These are phyloP conservation scores for Marasmius sp. DNA, from an alignment of 1,284 basidiomycete genomes.

Conservation along the genomic window DNA sequence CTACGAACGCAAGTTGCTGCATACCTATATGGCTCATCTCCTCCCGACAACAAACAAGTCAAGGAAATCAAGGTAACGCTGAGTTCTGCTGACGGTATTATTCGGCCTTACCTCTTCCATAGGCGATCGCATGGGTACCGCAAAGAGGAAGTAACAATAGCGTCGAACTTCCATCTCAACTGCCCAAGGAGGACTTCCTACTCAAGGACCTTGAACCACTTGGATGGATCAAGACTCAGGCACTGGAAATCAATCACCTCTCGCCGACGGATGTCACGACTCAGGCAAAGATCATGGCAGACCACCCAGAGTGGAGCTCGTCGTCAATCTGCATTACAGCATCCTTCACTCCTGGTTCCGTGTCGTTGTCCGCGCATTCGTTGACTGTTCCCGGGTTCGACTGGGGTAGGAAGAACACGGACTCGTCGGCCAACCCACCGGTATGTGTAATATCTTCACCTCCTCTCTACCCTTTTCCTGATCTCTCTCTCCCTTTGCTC, in stretches of 20 bases:
- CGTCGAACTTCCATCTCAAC: conserved; percentile 82
- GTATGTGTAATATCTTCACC: conserved; percentile 33
- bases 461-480: conserved; percentile 11
- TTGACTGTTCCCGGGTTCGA: conserved; percentile 93
- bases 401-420: conserved; percentile 94
- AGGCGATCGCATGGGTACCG: conserved; percentile 92
- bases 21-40: conserved; percentile 90
- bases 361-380: conserved; percentile 92
- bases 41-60: conserved; percentile 96
- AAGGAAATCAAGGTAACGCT: conserved; percentile 88
- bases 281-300: conserved; percentile 95
- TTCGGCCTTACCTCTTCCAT: conserved; percentile 7
- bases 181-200: conserved; percentile 93
- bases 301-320: conserved; percentile 93
- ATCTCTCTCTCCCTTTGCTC: conserved; percentile 14
- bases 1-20: conserved; percentile 95
- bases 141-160: conserved; percentile 95
- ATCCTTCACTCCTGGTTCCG: conserved; percentile 97
- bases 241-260: conserved; percentile 89
- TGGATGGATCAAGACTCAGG: conserved; percentile 98
- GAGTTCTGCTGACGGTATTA: neutral
- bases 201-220: conserved; percentile 93
- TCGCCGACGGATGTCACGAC: conserved; percentile 94
- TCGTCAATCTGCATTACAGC: conserved; percentile 92
- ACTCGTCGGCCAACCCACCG: conserved; percentile 81